Percentiles rank a stretch among this genome's conserved stretches.
Evolutionary conservation across 2,329 filamentous ascomycete species (phyloP).

Genomic region (Cladosporium sp.): DNA sequence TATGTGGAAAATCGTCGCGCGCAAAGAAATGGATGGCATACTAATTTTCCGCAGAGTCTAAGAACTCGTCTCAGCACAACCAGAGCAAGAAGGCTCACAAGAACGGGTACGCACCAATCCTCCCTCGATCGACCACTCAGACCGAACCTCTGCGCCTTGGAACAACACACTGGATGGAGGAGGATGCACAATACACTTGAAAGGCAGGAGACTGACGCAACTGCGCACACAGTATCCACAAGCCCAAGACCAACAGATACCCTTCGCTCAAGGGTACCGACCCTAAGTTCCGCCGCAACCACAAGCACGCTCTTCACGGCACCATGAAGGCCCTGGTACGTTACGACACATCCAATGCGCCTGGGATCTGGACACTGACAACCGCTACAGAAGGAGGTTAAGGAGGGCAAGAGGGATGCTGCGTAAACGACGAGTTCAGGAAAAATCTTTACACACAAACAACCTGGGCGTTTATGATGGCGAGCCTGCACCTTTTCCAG

Average conservation of each 20-base stretch:
- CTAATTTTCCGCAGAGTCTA: conserved; percentile 68
- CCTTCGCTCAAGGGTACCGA: conserved; percentile 98
- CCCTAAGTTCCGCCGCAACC: conserved; percentile 99
- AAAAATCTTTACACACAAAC: conserved; percentile 7
- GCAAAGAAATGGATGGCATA: neutral
- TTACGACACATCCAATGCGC: conserved; percentile 22
- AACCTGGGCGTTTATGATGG: conserved; percentile 12
- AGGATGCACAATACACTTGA: neutral
- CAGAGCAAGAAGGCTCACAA: conserved; percentile 97
- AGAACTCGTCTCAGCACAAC: conserved; percentile 99
- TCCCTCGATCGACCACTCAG: conserved; percentile 4
- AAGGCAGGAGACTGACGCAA: conserved; percentile 12
- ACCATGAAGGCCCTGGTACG: conserved; percentile 96
- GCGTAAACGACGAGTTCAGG: conserved; percentile 54
- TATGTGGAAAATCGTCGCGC: conserved; percentile 42
- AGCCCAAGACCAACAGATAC: conserved; percentile 98
- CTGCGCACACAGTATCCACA: conserved; percentile 78
- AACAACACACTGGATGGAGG: neutral
- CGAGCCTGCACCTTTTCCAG: conserved; percentile 10
- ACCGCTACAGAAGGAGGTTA: conserved; percentile 79
- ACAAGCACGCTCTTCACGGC: conserved; percentile 98
- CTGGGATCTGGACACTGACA: conserved; percentile 24
- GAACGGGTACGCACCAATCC: conserved; percentile 73
- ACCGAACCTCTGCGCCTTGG: neutral
- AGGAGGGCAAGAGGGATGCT: conserved; percentile 88